A percentile compares a stretch with the other conserved stretches of the same genome.
Evolutionary conservation across 495 filamentous ascomycete genomes (phyloP).

Genomic region (Trichoderma parareesei): DNA sequence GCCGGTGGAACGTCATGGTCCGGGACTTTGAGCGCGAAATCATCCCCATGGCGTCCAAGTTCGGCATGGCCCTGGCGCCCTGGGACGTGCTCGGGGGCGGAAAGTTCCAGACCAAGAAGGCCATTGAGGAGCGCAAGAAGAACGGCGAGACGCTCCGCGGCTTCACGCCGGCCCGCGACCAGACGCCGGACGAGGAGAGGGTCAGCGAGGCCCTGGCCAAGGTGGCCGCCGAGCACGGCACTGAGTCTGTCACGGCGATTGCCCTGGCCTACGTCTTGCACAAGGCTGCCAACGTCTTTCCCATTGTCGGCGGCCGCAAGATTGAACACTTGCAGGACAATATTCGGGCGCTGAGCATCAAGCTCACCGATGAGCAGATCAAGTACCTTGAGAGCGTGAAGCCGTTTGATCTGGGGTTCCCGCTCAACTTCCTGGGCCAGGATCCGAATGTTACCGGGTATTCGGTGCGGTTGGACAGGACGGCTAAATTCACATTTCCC

Average conservation of each 20-base stretch:
- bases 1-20: slow-evolving; percentile 47
- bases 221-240: slow-evolving; percentile 41
- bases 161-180: slow-evolving; percentile 25
- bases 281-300: slow-evolving; percentile 43
- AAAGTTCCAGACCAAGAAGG: slow-evolving; percentile 40
- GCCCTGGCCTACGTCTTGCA: slow-evolving; percentile 46
- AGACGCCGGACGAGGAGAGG: slow-evolving; percentile 30
- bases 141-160: slow-evolving; percentile 24
- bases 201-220: slow-evolving; percentile 39
- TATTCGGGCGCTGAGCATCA: slow-evolving; percentile 48
- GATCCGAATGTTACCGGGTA: slow-evolving; percentile 25
- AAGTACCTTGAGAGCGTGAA: slow-evolving; percentile 42
- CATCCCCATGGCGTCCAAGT: slow-evolving; percentile 43
- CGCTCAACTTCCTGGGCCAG: slow-evolving; percentile 36
- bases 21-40: slow-evolving; percentile 52
- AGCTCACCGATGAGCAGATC: slow-evolving; percentile 48
- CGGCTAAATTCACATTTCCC: background rate
- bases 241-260: slow-evolving; percentile 28
- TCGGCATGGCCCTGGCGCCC: slow-evolving; percentile 52
- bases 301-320: slow-evolving; percentile 47
- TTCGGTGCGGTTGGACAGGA: background rate
- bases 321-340: slow-evolving; percentile 56
- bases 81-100: slow-evolving; percentile 50
- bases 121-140: slow-evolving; percentile 28
- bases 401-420: slow-evolving; percentile 46